Conservation (phyloP, 2,329 filamentous ascomycete genomes). For the Alternaria sp. region DNA sequence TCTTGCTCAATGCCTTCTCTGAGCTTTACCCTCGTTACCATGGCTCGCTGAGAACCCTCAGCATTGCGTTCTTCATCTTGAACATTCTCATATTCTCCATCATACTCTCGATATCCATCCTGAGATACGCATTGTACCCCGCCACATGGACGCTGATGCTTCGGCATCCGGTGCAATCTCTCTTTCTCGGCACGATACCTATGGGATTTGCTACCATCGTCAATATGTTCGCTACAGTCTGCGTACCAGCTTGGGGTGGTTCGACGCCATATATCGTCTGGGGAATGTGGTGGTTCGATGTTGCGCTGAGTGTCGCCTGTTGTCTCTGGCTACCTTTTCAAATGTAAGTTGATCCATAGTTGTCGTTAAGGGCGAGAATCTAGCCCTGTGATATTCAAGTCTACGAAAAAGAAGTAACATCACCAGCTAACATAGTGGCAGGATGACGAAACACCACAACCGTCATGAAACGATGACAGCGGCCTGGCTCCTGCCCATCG, state of each 20-base stretch:
- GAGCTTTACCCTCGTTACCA: constrained; percentile 58
- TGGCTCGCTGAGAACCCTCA: constrained; percentile 59
- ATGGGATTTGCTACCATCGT: constrained; percentile 74
- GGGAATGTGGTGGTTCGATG: constrained; percentile 59
- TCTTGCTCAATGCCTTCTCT: constrained; percentile 67
- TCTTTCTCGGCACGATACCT: constrained; percentile 71
- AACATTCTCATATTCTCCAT: constrained; percentile 63
- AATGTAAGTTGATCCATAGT: constrained; percentile 26
- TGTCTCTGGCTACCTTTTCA: constrained; percentile 45
- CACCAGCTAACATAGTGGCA: constrained; percentile 1
- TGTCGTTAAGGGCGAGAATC: too few species aligned
- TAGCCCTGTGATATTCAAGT: too few species aligned
- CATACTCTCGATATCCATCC: constrained; percentile 61
- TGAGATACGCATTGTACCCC: constrained; percentile 70
- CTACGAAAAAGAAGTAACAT: too few species aligned
- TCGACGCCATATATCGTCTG: constrained; percentile 56
- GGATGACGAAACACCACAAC: constrained; percentile 38
- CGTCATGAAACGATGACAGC: constrained; percentile 62
- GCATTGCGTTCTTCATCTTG: constrained; percentile 65
- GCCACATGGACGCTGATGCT: constrained; percentile 72
- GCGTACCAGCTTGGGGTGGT: constrained; percentile 64
- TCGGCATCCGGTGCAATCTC: constrained; percentile 67
- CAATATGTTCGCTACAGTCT: constrained; percentile 68
- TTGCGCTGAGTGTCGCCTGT: constrained; percentile 49
- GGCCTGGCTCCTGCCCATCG: constrained; percentile 69